These are phyloP conservation scores for Solanum boliviense DNA, from an alignment of 257 asterid species.

Conservation along the genomic window DNA sequence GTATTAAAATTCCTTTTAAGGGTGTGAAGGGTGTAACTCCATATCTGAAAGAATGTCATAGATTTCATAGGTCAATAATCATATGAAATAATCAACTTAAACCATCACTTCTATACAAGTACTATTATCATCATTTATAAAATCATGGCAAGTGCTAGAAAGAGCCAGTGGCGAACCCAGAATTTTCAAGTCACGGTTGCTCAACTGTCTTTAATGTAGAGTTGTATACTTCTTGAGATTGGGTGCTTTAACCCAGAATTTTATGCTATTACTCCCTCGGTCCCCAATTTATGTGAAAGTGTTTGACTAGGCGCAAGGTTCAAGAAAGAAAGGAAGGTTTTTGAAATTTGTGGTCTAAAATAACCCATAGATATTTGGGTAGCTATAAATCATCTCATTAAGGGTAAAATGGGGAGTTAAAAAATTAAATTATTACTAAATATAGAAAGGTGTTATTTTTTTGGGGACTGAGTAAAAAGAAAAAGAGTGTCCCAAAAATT, in stretches of 20 bases:
- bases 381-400: not conserved
- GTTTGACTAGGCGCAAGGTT: not conserved
- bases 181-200: not conserved
- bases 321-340: not conserved
- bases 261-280: not conserved
- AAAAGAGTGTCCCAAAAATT: not conserved
- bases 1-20: constrained; percentile 58
- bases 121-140: not conserved
- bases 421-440: not conserved
- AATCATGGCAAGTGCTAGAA: not conserved
- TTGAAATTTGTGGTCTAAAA: not conserved
- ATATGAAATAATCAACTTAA: not conserved
- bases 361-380: not conserved
- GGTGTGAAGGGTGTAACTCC: constrained; percentile 88
- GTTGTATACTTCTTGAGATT: not conserved
- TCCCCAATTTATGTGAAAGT: not conserved
- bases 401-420: not conserved
- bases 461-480: not conserved
- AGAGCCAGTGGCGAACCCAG: not conserved
- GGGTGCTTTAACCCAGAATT: not conserved
- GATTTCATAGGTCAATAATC: not conserved
- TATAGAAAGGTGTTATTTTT: not conserved
- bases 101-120: not conserved
- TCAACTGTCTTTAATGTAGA: not conserved
- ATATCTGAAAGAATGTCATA: constrained; percentile 40